Base-by-base conservation (phyloP, 2,329 filamentous ascomycete genomes). In the Bipolaris cookei region DNA sequence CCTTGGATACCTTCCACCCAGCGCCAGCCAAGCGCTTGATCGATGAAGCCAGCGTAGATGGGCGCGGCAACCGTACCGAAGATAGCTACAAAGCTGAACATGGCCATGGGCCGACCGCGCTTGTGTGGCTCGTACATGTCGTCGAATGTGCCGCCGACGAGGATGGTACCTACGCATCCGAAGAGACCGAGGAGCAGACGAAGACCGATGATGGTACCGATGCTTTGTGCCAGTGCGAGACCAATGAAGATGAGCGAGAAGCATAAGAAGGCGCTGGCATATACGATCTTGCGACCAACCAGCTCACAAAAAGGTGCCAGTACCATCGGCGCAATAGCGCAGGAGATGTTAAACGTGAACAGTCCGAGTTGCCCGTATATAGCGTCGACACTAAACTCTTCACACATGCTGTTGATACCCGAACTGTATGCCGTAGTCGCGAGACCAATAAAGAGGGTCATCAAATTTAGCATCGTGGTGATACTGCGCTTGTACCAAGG, bases 1-100 rank as follows among this genome's bases (percentile, higher is more conserved):
- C 82, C 82, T 62, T 84, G 81, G 41, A 84, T 80, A 48, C 81
- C 82, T 67, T 84, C 76, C 23, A 83, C 78, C 82, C 82, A 84
- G 52, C 82, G 74, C 82, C 82, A 84, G 51, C 81, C 81, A 20
- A 84, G 73, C 38, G 79, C 72, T 65, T 82, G 74, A 67, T 83
- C 81, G 66, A 84, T 83, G 74, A 83, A 83, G 41, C 82, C 81
- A 44, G 81, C 80, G 65, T 84, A 83, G 63, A 84, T 83, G 37
- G 82, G 82, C 3, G 82, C 82, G 4, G 76, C 80, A 23, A 84
- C 81, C 8, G 82, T 84, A 42, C 82, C 82, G 54, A 70, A 70
- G 21, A 70, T 69, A 20, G 67, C 66, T 28, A 70, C 60, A 54
- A 70, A 70, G 30, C 54, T 59, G 62, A 70, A 70, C 67, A 70